Base-by-base conservation (phyloP, 2,329 filamentous ascomycete genomes). In the Rosellinia necatrix region DNA sequence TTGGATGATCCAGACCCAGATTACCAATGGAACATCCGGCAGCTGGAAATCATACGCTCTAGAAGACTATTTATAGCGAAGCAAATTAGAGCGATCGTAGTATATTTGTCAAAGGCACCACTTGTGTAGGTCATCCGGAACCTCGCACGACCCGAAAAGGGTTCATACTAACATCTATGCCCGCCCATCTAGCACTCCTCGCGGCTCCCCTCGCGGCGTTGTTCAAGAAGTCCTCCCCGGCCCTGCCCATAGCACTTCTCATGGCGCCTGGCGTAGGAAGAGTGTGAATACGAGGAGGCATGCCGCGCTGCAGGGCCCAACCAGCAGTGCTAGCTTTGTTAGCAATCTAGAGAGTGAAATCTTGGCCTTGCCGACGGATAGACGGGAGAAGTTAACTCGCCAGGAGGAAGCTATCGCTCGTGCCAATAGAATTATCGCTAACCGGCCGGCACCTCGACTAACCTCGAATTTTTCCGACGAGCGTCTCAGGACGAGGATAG, bases 41-140 rank as follows among this genome's bases (percentile, higher is more conserved):
- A 56, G 30, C 38, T 56, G 7, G 40, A 56, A 17, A 27, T 52
- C 4, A 34, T 47, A 27, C 34, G 38, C 17, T 10, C 27, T 2
- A 51, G 13, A 15, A 38, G 47, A 19, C 17, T 52, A 12, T 50
- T 56, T 5, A 38, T 30, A 27, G 12, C 29, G 7, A 56, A 52
- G n/a, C 29, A 47, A 15, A 27, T 29, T 15, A 52, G 35, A n/a
- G 53, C 47, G 4, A 52, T 51, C 3, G 34, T 51, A 8, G 46
- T 56, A 25, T 56, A 56, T 27, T 40, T 49, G n/a, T 22, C 46
- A 6, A 49, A 40, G 24, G 34, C 34, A 15, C 34, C 44, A 19
- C 21, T 7, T 4, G 12, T 17, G 44, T 48, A 27, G 3, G 43
- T 47, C n/a, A 13, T 30, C 29, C 35, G n/a, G 4, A 15, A 35